These are phyloP conservation scores for Didymella keratinophila DNA, from an alignment of 2,329 filamentous ascomycete genomes.

Conservation along the genomic window DNA sequence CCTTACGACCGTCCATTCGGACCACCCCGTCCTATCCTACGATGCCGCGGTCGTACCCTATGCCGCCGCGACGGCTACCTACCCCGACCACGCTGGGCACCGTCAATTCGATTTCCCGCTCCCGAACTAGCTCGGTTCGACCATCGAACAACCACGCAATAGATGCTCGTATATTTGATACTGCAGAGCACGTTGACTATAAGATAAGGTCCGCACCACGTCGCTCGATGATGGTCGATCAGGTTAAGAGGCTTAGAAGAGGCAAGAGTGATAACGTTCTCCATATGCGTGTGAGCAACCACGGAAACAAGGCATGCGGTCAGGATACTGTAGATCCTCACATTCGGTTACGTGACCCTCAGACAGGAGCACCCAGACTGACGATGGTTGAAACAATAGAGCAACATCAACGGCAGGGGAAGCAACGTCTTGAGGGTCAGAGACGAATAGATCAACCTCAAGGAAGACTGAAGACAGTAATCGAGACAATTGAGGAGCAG, in stretches of 20 bases:
- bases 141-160: conserved; percentile 1
- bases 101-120: neutral
- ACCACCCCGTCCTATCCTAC: neutral
- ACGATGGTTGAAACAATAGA: conserved; percentile 15
- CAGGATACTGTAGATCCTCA: conserved; percentile 5
- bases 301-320: neutral
- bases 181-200: neutral
- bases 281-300: neutral
- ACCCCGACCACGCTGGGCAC: neutral
- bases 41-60: neutral
- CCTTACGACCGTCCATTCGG: neutral
- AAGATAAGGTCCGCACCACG: neutral
- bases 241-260: neutral
- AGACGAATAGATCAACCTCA: neutral
- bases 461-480: conserved; percentile 1
- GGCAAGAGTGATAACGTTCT: neutral
- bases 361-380: conserved; percentile 13
- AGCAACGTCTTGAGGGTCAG: conserved; percentile 2
- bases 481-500: conserved; percentile 17
- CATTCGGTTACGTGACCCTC: conserved; percentile 5
- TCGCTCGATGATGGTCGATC: neutral
- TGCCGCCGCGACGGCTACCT: neutral
- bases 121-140: neutral
- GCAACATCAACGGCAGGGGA: conserved; percentile 3
- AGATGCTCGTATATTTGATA: neutral